Base-by-base conservation (phyloP, 352 stramenopile species). In the Pythium sukuiense region DNA sequence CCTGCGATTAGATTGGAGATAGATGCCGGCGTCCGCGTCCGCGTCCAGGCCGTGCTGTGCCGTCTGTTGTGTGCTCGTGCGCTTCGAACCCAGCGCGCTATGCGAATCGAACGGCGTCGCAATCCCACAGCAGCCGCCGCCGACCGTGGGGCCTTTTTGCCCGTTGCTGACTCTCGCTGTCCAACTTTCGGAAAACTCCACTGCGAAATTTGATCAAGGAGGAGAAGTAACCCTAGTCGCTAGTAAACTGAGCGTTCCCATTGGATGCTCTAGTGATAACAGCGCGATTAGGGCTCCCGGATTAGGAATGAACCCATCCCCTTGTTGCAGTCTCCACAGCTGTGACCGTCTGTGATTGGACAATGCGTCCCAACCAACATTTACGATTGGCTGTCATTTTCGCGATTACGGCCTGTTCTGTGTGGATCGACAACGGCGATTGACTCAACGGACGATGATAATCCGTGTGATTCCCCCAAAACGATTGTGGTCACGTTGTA, bases 331-430 rank as follows among this genome's bases (percentile, higher is more conserved):
- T 32, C 18, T 54, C 7, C 9, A 18, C 9, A 24, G 18, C 13
- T 45, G 6, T 45, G 37, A 4, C 3, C 2, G 37, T 45, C 9
- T 26, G 5, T 49, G 14, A 49, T 49, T 49, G 41, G 41, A 49
- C 41, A 24, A n/a, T 49, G 12, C 14, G 41, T 4, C 5, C 3
- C 2, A 26, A 8, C 6, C 16, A n/a, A 20, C 3, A 7, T 26
- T 4, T 49, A 9, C n/a, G 13, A 49, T 49, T 49, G 41, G 18
- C 13, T 20, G 12, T 9, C 24, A 49, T 49, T 9, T 16, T 26
- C 41, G 16, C 41, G 41, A 49, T 49, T 49, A 49, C 41, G 41
- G 14, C 4, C 41, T 49, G n/a, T 49, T 49, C 41, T 49, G 41
- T 5, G 41, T 26, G 41, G 41, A 26, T 16, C 41, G 14, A 16